Evolutionary conservation across 805 yeast genomes (phyloP).

Genomic region (Candida dajiaensis): DNA sequence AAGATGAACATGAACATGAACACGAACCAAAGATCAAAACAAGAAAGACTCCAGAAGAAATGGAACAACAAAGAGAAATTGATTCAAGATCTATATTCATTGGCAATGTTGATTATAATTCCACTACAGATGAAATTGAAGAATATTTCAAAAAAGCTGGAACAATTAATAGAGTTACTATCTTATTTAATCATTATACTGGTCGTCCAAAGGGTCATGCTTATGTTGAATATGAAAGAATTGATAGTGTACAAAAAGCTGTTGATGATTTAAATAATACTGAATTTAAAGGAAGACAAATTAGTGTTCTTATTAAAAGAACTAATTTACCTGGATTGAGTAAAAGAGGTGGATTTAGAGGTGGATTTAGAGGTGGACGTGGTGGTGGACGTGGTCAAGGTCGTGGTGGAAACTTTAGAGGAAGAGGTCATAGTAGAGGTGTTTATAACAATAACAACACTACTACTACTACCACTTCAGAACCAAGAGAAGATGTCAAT

Average conservation of each 20-base stretch:
- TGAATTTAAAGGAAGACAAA: slow-evolving; percentile 39
- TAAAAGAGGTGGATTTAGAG: slow-evolving; percentile 20
- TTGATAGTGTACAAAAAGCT: slow-evolving; percentile 41
- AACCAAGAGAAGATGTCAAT: no score
- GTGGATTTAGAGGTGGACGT: slow-evolving; percentile 18
- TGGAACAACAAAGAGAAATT: slow-evolving; percentile 33
- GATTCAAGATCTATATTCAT: slow-evolving; percentile 51
- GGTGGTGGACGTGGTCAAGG: slow-evolving; percentile 9
- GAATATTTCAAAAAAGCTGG: slow-evolving; percentile 40
- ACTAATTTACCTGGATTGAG: slow-evolving; percentile 47
- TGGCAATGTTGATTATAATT: slow-evolving; percentile 42
- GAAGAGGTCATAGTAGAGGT: slow-evolving; percentile 1
- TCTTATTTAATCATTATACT: slow-evolving; percentile 38
- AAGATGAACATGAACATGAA: no score
- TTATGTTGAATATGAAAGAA: slow-evolving; percentile 48
- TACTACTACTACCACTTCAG: no score
- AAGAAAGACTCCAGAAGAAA: slow-evolving; percentile 24
- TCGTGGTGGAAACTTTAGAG: slow-evolving; percentile 4
- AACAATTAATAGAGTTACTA: slow-evolving; percentile 44
- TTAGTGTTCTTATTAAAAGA: slow-evolving; percentile 45
- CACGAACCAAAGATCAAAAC: background rate
- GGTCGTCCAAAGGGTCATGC: slow-evolving; percentile 56
- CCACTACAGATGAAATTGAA: slow-evolving; percentile 48
- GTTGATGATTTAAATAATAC: slow-evolving; percentile 36
- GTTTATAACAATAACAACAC: no score